Percentiles rank a stretch among this genome's conserved stretches.
Evolutionary conservation across 1,284 basidiomycete genomes (phyloP).

Genomic region (Malassezia japonica): DNA sequence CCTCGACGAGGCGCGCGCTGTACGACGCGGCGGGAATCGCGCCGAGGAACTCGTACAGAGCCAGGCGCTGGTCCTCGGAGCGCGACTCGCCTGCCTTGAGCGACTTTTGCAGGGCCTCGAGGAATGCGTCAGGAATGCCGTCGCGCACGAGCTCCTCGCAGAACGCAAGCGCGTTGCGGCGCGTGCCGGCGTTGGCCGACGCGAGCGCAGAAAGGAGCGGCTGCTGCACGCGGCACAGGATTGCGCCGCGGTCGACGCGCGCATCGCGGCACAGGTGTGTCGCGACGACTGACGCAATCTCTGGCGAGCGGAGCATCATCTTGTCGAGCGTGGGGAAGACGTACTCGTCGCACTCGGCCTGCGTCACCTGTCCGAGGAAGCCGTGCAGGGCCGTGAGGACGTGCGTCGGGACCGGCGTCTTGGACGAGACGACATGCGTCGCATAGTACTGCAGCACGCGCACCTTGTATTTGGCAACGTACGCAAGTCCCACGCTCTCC

Average conservation of each 20-base stretch:
- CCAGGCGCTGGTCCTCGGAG: slow-evolving; percentile 12
- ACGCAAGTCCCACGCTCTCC: slow-evolving; percentile 15
- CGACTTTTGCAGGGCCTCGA: slow-evolving; percentile 15
- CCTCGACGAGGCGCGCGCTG: slow-evolving; percentile 22
- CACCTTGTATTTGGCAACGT: slow-evolving; percentile 18
- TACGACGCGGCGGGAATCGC: slow-evolving; percentile 1
- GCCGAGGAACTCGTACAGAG: slow-evolving; percentile 1
- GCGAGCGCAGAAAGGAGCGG: slow-evolving; percentile 21
- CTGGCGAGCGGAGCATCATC: slow-evolving; percentile 43
- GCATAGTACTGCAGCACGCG: slow-evolving; percentile 32
- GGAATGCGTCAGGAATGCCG: slow-evolving; percentile 16
- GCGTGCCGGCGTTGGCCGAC: slow-evolving; percentile 29
- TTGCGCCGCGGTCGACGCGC: neutral
- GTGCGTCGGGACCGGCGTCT: slow-evolving; percentile 23
- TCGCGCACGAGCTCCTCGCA: neutral
- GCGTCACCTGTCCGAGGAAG: slow-evolving; percentile 28
- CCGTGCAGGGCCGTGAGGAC: slow-evolving; percentile 25
- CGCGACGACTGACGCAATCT: slow-evolving; percentile 29
- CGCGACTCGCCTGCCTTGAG: slow-evolving; percentile 7
- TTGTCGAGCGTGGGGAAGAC: slow-evolving; percentile 42
- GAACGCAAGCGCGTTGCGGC: slow-evolving; percentile 8
- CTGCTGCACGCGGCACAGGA: slow-evolving; percentile 17
- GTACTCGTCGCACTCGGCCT: slow-evolving; percentile 22
- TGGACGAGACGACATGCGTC: slow-evolving; percentile 33
- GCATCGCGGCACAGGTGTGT: slow-evolving; percentile 16